phyloP scores from a whole-genome alignment of 75 land plant genomes.

The Selaginella tamariscina region DNA sequence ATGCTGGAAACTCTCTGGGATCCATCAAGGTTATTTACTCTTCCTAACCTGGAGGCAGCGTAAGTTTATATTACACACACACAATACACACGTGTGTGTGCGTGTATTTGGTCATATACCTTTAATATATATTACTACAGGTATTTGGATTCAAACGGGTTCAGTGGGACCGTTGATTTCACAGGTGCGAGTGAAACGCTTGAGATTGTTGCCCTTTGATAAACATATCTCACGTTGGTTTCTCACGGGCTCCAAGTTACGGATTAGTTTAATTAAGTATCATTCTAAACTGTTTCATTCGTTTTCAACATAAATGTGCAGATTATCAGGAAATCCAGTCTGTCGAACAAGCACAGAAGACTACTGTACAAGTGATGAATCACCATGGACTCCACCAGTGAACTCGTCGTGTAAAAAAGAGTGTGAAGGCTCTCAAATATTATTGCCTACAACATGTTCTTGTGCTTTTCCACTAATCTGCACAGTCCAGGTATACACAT shows the following conservation, averaged over 20 bases:
- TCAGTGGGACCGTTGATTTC: neutral
- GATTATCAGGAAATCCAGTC: neutral
- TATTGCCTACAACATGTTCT: neutral
- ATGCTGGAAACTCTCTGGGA: neutral
- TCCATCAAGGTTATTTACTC: neutral
- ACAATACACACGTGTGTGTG: no score
- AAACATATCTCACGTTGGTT: no score
- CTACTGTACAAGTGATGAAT: neutral
- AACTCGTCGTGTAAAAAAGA: neutral
- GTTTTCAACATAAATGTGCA: no score
- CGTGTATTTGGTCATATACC: neutral
- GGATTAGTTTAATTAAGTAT: no score
- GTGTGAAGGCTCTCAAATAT: neutral
- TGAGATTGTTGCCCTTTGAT: neutral
- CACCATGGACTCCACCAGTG: neutral
- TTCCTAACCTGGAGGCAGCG: conserved; percentile 13
- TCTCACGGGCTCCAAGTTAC: no score
- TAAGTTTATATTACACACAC: conserved; percentile 2
- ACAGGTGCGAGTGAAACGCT: neutral
- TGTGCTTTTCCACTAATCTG: neutral
- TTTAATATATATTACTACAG: neutral
- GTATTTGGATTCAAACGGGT: neutral
- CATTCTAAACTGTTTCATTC: no score
- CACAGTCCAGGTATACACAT: no score
- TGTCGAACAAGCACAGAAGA: neutral